A percentile compares a stretch with the other conserved stretches of the same genome.
These are phyloP conservation scores for Diutina siamensis DNA, from an alignment of 1,139 yeast species.

Conservation along the genomic window DNA sequence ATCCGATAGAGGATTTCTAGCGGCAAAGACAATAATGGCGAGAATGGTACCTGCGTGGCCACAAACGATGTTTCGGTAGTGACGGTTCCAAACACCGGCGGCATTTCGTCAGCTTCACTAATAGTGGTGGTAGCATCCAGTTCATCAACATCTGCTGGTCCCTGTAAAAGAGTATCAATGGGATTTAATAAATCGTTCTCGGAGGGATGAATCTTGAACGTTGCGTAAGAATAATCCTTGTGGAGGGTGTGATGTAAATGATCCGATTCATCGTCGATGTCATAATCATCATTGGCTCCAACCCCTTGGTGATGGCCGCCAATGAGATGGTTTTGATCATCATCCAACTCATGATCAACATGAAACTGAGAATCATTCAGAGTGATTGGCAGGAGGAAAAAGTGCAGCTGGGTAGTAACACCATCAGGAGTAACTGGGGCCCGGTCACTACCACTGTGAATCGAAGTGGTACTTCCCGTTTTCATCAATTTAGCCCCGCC, in stretches of 20 bases:
- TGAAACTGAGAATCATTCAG: conserved; percentile 18
- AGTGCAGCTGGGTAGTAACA: conserved; percentile 7
- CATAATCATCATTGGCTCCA: not conserved
- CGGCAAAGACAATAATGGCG: conserved; percentile 26
- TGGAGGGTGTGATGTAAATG: not conserved
- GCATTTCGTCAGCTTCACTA: not conserved
- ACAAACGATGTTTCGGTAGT: not conserved
- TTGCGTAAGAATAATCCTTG: not conserved
- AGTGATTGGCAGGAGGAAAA: conserved; percentile 25
- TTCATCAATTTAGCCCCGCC: no score
- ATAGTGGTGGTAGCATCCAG: not conserved
- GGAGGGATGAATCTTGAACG: conserved; percentile 3
- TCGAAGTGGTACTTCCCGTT: no score
- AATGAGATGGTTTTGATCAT: not conserved
- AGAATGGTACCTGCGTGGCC: conserved; percentile 9
- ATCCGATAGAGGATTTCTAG: conserved; percentile 32
- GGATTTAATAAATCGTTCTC: conserved; percentile 4
- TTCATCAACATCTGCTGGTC: not conserved
- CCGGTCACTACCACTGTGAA: no score
- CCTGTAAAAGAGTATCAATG: conserved; percentile 1
- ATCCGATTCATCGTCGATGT: not conserved
- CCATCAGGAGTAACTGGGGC: no score
- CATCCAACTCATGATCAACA: not conserved
- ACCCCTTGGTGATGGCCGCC: not conserved
- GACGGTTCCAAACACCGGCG: not conserved